Evolutionary conservation across 2,329 filamentous ascomycete genomes (phyloP), one percentile per base, ranked within the genome.

Genomic region (Aspergillus floridensis): DNA sequence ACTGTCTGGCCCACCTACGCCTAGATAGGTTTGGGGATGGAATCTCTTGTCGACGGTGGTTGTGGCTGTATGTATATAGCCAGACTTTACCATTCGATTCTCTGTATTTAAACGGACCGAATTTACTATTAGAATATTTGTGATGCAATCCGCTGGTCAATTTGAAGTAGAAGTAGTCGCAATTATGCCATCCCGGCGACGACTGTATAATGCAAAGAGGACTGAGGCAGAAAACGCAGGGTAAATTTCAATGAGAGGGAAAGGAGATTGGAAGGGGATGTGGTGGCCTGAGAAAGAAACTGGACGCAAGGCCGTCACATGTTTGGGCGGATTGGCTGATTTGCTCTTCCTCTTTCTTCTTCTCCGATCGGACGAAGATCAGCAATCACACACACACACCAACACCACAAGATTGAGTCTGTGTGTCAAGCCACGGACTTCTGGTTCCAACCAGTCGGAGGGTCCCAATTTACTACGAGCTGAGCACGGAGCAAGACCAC

Each of bases 1-100:
- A 60, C 59, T 29, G 55, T 58, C 11, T 52, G 53, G 57, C 57
- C 57, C n/a, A 59, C 52, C 26, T 55, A 53, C 49, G 19, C 32
- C 32, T 57, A 58, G 57, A 21, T 10, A 35, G 22, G 38, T 14
- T 19, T n/a, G 44, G 24, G 24, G 44, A 19, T 44, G 14, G 38
- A 16, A 1, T n/a, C 16, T 16, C 16, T 19, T 44, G 14, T 19
- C 38, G 16, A 19, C 6, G n/a, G 38, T n/a, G 16, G 51, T 24
- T 53, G 51, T 44, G 51, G 38, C 29, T 53, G 21, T 53, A 53
- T 4, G 21, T 44, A 44, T 19, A 35, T 52, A 52, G 38, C 38
- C 38, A 1, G 38, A 41, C 16, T 41, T n/a, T n/a, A 16, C 38
- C 38, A 4, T 44, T 44, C 38, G 16, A 44, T 44, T 44, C 38